These are phyloP conservation scores for Heteromeles arbutifolia DNA, from an alignment of 306 rosid species.

Conservation along the genomic window DNA sequence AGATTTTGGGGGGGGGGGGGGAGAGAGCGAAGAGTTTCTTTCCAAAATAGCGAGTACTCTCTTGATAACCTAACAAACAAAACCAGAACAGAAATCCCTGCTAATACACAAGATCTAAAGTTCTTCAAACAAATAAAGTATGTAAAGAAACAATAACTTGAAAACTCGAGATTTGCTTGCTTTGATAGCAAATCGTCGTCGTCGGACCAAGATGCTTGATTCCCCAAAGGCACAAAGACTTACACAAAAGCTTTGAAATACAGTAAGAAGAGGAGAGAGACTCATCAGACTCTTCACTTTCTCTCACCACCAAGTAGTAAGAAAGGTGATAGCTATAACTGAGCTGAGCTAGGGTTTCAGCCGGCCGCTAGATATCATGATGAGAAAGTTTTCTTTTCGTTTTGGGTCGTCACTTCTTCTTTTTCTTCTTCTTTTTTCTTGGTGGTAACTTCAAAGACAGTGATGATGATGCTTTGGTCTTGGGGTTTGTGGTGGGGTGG, in stretches of 20 bases:
- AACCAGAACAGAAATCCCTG: background rate
- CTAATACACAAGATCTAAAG: background rate
- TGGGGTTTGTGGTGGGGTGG: constrained; percentile 39
- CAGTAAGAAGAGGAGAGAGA: background rate
- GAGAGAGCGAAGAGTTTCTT: background rate
- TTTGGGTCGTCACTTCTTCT: background rate
- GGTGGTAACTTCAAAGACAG: constrained; percentile 8
- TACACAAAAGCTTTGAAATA: background rate
- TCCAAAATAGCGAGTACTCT: background rate
- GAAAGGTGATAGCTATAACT: background rate
- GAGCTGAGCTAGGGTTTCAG: constrained; percentile 8
- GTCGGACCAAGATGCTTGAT: constrained; percentile 97
- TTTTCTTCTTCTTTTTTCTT: constrained; percentile 10
- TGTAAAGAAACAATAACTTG: background rate
- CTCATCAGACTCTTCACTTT: background rate
- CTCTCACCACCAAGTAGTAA: background rate
- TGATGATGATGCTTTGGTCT: constrained; percentile 45
- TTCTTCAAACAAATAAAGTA: background rate
- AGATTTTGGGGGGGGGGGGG: too few species aligned
- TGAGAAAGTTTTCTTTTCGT: background rate
- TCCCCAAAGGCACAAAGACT: constrained; percentile 44
- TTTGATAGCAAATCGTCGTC: constrained; percentile 48
- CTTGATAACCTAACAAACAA: background rate
- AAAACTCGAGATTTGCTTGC: constrained; percentile 29
- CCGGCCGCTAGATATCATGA: background rate